A percentile compares a stretch with the other conserved stretches of the same genome.
Conservation (phyloP, 129 eudicot species). For the carrot (Daucus carota) region DH1_v3.0 NC_030383.2:48619501-48620000, state of each 20-base stretch:
- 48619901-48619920: conserved; percentile 23
- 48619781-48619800: conserved; percentile 4
- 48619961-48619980: conserved; percentile 32
- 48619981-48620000: conserved; percentile 38
- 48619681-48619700: background rate
- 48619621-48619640: conserved; percentile 32
- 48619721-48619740: too few relatives aligned
- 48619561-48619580: conserved; percentile 49
- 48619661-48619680: conserved; percentile 28
- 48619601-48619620: conserved; percentile 28
- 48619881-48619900: conserved; percentile 15
- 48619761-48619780: too few relatives aligned
- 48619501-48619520: conserved; percentile 23
- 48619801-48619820: background rate
- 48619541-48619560: conserved; percentile 35
- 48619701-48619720: background rate
- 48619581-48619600: conserved; percentile 33
- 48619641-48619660: conserved; percentile 40
- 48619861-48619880: conserved; percentile 20
- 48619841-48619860: conserved; percentile 16
- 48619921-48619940: conserved; percentile 41
- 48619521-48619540: conserved; percentile 40
- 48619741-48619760: too few relatives aligned
- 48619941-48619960: conserved; percentile 33
- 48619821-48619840: conserved; percentile 21